A percentile compares a stretch with the other conserved stretches of the same genome.
Conservation (phyloP, 2,329 filamentous ascomycete species). For the Colletotrichum higginsianum region DNA sequence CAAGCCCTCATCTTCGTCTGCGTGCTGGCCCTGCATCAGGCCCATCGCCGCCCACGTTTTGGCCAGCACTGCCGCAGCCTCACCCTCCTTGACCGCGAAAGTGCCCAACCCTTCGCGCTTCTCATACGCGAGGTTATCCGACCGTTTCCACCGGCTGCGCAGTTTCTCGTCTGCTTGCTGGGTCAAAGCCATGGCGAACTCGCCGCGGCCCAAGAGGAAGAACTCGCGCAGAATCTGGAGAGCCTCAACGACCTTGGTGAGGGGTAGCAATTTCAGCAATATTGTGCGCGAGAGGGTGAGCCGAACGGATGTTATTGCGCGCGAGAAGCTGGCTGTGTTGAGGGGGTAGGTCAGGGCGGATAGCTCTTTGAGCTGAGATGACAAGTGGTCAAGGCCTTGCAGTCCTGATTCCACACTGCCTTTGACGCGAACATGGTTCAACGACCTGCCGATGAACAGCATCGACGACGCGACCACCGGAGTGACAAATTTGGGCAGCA, state of each 20-base stretch:
- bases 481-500: constrained; percentile 87
- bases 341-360: constrained; percentile 81
- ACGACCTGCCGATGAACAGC: constrained; percentile 89
- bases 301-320: constrained; percentile 82
- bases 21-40: constrained; percentile 77
- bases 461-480: constrained; percentile 83
- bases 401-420: constrained; percentile 61
- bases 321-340: constrained; percentile 78
- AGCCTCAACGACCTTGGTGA: constrained; percentile 82
- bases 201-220: constrained; percentile 88
- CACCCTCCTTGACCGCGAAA: constrained; percentile 86
- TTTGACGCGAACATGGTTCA: constrained; percentile 83
- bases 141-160: constrained; percentile 78
- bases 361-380: constrained; percentile 78
- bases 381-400: constrained; percentile 72
- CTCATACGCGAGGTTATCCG: constrained; percentile 71
- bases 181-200: constrained; percentile 91
- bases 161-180: constrained; percentile 87
- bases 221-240: constrained; percentile 87
- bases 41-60: constrained; percentile 86
- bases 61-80: constrained; percentile 82
- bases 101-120: constrained; percentile 72
- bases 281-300: constrained; percentile 87
- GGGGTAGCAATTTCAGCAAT: constrained; percentile 84
- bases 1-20: constrained; percentile 86